A percentile compares a stretch with the other conserved stretches of the same genome.
phyloP scores from a whole-genome alignment of 2,329 filamentous ascomycete genomes.

The Aureobasidium sp. region DNA sequence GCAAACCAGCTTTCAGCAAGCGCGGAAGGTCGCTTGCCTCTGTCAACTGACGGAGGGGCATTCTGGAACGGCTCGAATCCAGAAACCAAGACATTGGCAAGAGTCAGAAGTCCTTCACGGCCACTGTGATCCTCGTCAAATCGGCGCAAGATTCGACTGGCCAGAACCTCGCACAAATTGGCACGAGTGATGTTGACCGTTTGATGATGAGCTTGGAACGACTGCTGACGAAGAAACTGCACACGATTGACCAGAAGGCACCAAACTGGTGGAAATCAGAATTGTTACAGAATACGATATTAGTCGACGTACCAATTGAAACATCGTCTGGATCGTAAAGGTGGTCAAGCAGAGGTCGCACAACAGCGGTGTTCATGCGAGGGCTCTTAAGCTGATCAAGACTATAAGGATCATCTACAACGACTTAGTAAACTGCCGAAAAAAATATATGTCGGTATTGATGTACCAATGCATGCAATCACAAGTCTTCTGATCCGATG shows the following conservation, averaged over 20 bases:
- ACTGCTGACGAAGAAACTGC: constrained; percentile 72
- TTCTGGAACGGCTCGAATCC: constrained; percentile 83
- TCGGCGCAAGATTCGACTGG: constrained; percentile 67
- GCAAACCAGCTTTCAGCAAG: constrained; percentile 35
- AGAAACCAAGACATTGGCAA: constrained; percentile 73
- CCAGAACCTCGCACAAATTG: constrained; percentile 71
- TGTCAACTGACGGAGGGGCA: constrained; percentile 60
- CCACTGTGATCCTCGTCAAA: constrained; percentile 73
- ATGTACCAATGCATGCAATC: constrained; percentile 39
- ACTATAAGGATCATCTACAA: constrained; percentile 56
- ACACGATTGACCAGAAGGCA: constrained; percentile 75
- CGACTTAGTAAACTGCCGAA: background rate
- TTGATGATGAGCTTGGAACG: constrained; percentile 67
- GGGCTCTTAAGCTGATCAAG: constrained; percentile 73
- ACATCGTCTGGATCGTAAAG: constrained; percentile 73
- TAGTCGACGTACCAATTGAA: constrained; percentile 54
- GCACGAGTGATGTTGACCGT: constrained; percentile 75
- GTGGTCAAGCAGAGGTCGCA: constrained; percentile 76
- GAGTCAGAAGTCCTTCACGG: constrained; percentile 60
- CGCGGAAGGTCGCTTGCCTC: constrained; percentile 48
- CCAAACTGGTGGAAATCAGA: constrained; percentile 51
- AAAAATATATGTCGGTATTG: background rate
- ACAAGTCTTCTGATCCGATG: constrained; percentile 48
- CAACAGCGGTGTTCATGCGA: constrained; percentile 72
- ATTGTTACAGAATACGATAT: background rate